A percentile compares a stretch with the other conserved stretches of the same genome.
Evolutionary conservation across 495 filamentous ascomycete species (phyloP).

Genomic region (Hypoxylon cercidicola): DNA sequence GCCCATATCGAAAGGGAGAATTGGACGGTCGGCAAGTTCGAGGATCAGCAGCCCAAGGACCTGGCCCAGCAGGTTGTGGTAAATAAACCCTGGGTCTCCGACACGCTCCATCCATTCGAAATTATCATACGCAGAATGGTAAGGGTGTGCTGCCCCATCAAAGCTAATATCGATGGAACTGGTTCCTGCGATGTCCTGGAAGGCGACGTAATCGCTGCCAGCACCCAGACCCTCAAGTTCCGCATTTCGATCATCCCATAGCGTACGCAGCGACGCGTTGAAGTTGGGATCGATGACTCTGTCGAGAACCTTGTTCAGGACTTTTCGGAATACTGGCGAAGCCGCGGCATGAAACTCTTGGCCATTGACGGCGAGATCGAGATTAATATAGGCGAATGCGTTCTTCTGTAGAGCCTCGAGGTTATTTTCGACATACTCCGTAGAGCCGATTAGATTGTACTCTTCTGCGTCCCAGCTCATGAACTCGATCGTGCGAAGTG

Average conservation of each 20-base stretch:
- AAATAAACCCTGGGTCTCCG: slow-evolving; percentile 82
- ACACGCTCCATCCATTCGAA: slow-evolving; percentile 84
- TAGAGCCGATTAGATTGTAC: slow-evolving; percentile 94
- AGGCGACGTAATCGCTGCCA: slow-evolving; percentile 90
- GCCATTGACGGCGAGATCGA: slow-evolving; percentile 86
- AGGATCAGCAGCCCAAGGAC: slow-evolving; percentile 85
- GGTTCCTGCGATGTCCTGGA: slow-evolving; percentile 92
- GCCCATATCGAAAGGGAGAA: slow-evolving; percentile 83
- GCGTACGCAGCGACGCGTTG: slow-evolving; percentile 76
- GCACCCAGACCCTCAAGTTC: slow-evolving; percentile 77
- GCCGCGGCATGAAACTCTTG: slow-evolving; percentile 76
- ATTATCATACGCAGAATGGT: slow-evolving; percentile 88
- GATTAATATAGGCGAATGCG: slow-evolving; percentile 89
- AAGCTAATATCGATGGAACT: slow-evolving; percentile 91
- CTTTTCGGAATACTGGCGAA: slow-evolving; percentile 78
- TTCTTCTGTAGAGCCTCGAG: slow-evolving; percentile 77
- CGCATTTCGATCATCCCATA: slow-evolving; percentile 76
- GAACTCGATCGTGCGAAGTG: slow-evolving; percentile 92
- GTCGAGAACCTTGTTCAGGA: slow-evolving; percentile 76
- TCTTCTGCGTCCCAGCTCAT: slow-evolving; percentile 94
- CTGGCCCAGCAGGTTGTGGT: slow-evolving; percentile 82
- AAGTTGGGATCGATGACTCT: slow-evolving; percentile 75
- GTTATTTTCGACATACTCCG: slow-evolving; percentile 94
- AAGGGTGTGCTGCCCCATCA: slow-evolving; percentile 73
- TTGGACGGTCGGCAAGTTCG: slow-evolving; percentile 80